These are phyloP conservation scores for Ceratocystis alfenasii DNA, from an alignment of 2,329 filamentous ascomycete genomes.

Conservation along the genomic window DNA sequence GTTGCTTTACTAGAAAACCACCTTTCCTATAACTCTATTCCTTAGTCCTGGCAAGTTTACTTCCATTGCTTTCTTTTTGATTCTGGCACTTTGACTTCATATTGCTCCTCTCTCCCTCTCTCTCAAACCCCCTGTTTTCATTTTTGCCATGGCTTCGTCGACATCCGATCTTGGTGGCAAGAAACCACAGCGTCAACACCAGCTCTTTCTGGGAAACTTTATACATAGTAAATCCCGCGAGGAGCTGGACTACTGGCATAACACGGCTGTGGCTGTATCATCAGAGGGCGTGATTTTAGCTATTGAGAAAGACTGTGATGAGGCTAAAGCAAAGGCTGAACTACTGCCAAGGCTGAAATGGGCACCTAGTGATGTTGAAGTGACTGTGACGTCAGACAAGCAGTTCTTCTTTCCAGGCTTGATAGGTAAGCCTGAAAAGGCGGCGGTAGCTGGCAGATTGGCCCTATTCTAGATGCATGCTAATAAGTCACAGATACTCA, in stretches of 20 bases:
- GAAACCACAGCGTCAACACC: conserved; percentile 24
- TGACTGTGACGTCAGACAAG: conserved; percentile 32
- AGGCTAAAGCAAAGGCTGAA: conserved; percentile 28
- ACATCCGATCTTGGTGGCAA: neutral
- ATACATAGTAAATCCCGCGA: conserved; percentile 40
- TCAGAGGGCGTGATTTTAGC: conserved; percentile 39
- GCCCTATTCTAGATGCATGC: conserved; percentile 13
- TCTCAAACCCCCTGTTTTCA: neutral
- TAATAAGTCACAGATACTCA: conserved; percentile 62
- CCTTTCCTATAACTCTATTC: neutral
- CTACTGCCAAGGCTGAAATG: conserved; percentile 37
- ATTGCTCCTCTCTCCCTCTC: neutral
- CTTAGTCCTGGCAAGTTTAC: neutral
- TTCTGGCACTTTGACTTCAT: neutral
- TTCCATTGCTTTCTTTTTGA: neutral
- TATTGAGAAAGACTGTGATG: conserved; percentile 32
- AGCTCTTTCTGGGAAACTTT: conserved; percentile 45
- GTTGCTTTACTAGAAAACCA: neutral
- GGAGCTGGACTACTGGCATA: conserved; percentile 41
- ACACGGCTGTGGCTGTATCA: conserved; percentile 42
- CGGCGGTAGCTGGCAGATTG: neutral
- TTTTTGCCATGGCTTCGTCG: neutral
- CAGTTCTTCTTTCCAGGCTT: conserved; percentile 80
- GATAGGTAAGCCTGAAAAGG: conserved; percentile 43
- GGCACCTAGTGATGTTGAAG: conserved; percentile 31